Evolutionary conservation across 129 eudicot genomes (phyloP).

Genomic region (Chrysanthemum lavandulifolium): DNA sequence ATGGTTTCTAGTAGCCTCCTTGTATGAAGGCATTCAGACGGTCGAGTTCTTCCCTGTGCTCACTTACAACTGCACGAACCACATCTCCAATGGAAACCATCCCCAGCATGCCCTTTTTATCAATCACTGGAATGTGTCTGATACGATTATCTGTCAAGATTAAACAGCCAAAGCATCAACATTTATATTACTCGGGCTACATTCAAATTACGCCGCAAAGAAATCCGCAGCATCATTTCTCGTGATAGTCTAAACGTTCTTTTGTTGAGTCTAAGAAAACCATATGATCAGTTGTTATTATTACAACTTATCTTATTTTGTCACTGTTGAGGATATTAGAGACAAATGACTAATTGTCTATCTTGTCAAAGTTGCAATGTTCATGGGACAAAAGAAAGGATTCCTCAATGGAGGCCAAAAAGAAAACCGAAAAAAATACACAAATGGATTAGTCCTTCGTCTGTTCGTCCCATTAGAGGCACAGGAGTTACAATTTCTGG

Average conservation of each 20-base stretch:
- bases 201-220: too few relatives aligned
- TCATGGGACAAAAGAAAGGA: background rate
- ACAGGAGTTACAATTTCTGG: background rate
- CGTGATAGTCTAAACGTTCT: too few relatives aligned
- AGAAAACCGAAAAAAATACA: background rate
- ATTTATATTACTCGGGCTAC: too few relatives aligned
- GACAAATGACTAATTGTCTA: background rate
- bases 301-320: background rate
- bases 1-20: slow-evolving; percentile 77
- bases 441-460: background rate
- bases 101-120: slow-evolving; percentile 74
- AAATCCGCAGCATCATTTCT: too few relatives aligned
- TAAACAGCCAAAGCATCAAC: too few relatives aligned
- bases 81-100: slow-evolving; percentile 99
- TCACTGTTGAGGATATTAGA: background rate
- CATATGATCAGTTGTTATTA: too few relatives aligned
- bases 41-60: slow-evolving; percentile 89
- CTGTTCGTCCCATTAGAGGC: background rate
- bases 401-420: background rate
- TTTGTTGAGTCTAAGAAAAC: too few relatives aligned
- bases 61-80: slow-evolving; percentile 97
- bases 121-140: slow-evolving; percentile 97
- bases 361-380: background rate
- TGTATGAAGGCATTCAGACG: slow-evolving; percentile 95
- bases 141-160: slow-evolving; percentile 85